Conservation (phyloP, 768 basidiomycete species). For the Inosperma sp. region DNA sequence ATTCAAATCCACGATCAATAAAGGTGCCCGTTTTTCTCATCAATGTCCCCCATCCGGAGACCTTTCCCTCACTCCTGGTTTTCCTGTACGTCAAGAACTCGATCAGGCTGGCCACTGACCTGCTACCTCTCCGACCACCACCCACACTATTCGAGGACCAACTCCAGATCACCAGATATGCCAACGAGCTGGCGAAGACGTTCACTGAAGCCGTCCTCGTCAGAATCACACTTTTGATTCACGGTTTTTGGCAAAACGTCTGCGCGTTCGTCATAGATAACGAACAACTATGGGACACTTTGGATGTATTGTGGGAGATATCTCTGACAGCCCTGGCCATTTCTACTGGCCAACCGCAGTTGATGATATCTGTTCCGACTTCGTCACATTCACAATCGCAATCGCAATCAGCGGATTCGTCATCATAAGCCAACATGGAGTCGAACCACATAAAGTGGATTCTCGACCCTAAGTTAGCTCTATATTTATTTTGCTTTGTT, state of each 20-base stretch:
- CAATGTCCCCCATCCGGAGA: constrained; percentile 55
- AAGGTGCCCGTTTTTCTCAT: constrained; percentile 60
- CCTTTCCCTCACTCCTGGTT: constrained; percentile 53
- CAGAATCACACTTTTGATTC: constrained; percentile 43
- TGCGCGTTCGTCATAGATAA: constrained; percentile 67
- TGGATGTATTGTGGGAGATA: constrained; percentile 66
- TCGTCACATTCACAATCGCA: background rate
- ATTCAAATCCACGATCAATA: constrained; percentile 31
- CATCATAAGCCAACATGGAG: background rate
- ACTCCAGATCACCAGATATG: constrained; percentile 24
- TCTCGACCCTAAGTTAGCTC: background rate
- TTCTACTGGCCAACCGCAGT: constrained; percentile 36
- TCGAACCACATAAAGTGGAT: background rate
- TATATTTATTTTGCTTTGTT: background rate
- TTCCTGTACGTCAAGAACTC: constrained; percentile 66
- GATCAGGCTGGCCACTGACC: constrained; percentile 44
- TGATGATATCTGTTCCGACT: constrained; percentile 11
- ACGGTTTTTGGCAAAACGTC: constrained; percentile 70
- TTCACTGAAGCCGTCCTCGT: constrained; percentile 46
- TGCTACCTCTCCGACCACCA: constrained; percentile 39
- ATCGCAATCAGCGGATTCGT: background rate
- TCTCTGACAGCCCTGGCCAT: constrained; percentile 57
- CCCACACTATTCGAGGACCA: constrained; percentile 27
- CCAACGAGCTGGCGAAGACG: constrained; percentile 33
- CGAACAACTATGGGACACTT: constrained; percentile 57